Conservation (phyloP, 2,329 filamentous ascomycete species). For the Fusarium sp. region DNA sequence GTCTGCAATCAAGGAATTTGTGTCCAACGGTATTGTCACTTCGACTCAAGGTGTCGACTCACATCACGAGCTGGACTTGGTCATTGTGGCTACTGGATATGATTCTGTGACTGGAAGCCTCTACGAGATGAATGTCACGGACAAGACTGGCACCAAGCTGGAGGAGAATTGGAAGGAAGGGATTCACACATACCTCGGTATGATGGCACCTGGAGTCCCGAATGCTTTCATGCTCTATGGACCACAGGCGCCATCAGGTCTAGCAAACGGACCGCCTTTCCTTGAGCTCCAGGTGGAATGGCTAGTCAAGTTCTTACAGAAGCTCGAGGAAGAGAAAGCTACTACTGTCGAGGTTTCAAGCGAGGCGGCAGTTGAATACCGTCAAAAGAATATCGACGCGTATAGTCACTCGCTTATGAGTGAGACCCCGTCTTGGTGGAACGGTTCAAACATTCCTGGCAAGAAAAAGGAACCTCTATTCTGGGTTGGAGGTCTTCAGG, state of each 20-base stretch:
- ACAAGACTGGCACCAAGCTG: slow-evolving; percentile 24
- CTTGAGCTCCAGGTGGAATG: slow-evolving; percentile 34
- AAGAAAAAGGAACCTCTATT: not conserved
- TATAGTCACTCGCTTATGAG: not conserved
- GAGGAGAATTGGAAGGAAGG: slow-evolving; percentile 30
- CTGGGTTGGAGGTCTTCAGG: not conserved
- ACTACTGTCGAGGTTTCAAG: not conserved
- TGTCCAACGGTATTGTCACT: slow-evolving; percentile 53
- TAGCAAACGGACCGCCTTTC: slow-evolving; percentile 33
- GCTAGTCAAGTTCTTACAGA: slow-evolving; percentile 14
- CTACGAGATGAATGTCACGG: slow-evolving; percentile 37
- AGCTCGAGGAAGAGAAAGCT: not conserved
- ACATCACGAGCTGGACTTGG: slow-evolving; percentile 31
- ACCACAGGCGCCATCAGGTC: slow-evolving; percentile 31
- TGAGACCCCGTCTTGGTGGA: not conserved
- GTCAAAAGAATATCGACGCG: not conserved
- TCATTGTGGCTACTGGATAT: slow-evolving; percentile 43
- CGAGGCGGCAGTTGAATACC: not conserved
- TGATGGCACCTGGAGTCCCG: slow-evolving; percentile 37
- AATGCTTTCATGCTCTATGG: slow-evolving; percentile 44
- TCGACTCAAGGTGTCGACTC: slow-evolving; percentile 46
- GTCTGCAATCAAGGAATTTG: slow-evolving; percentile 57
- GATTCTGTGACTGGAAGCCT: slow-evolving; percentile 39
- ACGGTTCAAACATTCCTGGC: slow-evolving; percentile 1
- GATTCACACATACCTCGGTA: slow-evolving; percentile 38